Conservation (phyloP, 441 rosid genomes). For the Erysimum cheiri region DNA sequence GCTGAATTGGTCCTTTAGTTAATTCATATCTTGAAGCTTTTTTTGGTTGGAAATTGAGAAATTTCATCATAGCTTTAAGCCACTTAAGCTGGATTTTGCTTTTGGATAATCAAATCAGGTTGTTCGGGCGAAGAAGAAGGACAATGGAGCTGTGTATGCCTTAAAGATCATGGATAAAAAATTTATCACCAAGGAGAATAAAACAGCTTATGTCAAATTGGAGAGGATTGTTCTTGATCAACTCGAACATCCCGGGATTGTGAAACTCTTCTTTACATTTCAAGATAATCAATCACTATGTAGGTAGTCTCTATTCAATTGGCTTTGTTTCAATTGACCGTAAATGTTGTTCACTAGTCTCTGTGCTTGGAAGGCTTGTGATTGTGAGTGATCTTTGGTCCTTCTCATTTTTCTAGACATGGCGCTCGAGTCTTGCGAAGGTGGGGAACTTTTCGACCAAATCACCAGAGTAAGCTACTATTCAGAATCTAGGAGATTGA, state of each 20-base stretch:
- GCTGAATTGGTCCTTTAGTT: background rate
- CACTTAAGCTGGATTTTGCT: conserved; percentile 29
- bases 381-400: conserved; percentile 58
- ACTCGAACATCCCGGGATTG: conserved; percentile 47
- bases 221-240: conserved; percentile 64
- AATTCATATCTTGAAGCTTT: conserved; percentile 18
- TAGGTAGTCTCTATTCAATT: conserved; percentile 36
- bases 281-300: conserved; percentile 45
- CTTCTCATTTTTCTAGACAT: conserved; percentile 64
- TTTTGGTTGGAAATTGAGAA: background rate
- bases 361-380: conserved; percentile 67
- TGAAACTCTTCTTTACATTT: conserved; percentile 46
- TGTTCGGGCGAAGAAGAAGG: conserved; percentile 96
- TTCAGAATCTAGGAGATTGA: background rate
- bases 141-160: conserved; percentile 84
- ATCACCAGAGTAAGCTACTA: conserved; percentile 83
- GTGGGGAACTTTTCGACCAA: conserved; percentile 98
- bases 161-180: conserved; percentile 99
- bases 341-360: conserved; percentile 38
- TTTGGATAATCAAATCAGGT: conserved; percentile 57
- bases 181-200: conserved; percentile 98
- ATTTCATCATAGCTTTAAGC: background rate
- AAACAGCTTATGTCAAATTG: conserved; percentile 95
- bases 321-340: conserved; percentile 78
- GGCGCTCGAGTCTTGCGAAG: conserved; percentile 99